Evolutionary conservation across 2,329 filamentous ascomycete species (phyloP), one percentile per base, ranked within the genome.

Genomic region (Monosporascus sp.): DNA sequence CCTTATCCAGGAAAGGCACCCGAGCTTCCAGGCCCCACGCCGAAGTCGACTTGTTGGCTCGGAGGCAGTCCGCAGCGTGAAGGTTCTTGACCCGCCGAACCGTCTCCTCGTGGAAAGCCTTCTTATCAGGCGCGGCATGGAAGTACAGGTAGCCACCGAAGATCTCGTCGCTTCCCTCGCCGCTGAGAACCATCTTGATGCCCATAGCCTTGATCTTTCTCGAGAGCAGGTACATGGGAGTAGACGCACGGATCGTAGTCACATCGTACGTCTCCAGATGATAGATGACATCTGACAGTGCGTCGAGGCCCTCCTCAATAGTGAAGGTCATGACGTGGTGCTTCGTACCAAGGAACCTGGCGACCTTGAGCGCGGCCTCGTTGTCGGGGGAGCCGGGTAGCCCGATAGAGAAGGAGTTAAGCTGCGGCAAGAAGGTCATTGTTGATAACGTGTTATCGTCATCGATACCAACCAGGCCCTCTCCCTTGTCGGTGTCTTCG

Each of bases 161-260:
- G 70, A 97, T 97, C 77, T 99, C 94, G 72, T 99, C 94, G 67
- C 89, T 94, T 49, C 94, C 94, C 76, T 99, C 94, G 57, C 94
- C 94, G 66, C 89, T 95, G 58, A 99, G 82, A 53, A 99, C 94
- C 94, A 99, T 99, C 84, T 99, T 99, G 69, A 99, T 89, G 59
- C 94, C 94, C 86, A 97, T 93, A 37, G 92, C 94, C 81, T 99
- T 99, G 80, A 99, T 99, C 81, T 99, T 99, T 71, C 95, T 87
- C 57, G 91, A 94, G 48, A 99, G 82, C 59, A 99, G 79, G 77
- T 97, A 99, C 94, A 99, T 99, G 61, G 94, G 94, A 11, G 94
- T 99, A 11, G 93, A 97, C 52, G 94, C 94, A 69, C 94, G 91
- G 70, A 99, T 97, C 3, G 94, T 99, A 51, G 94, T 99, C 26